phyloP scores from a whole-genome alignment of 2,329 filamentous ascomycete species.

The Dactylellina sp. region DNA sequence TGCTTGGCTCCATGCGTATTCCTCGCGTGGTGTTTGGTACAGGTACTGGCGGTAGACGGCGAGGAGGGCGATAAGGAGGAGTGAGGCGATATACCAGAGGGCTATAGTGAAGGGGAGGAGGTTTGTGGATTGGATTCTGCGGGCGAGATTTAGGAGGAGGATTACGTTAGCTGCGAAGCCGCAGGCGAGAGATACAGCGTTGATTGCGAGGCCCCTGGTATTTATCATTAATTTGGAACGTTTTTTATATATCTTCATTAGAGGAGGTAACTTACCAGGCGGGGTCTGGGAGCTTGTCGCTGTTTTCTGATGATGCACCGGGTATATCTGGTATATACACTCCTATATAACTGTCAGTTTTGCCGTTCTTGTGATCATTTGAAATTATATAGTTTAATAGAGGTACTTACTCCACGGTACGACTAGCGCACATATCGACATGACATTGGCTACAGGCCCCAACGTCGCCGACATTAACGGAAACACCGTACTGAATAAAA shows the following conservation, averaged over 20 bases:
- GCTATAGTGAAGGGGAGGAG: conserved; percentile 86
- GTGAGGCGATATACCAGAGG: conserved; percentile 77
- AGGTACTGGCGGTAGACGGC: conserved; percentile 75
- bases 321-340: conserved; percentile 62
- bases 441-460: conserved; percentile 86
- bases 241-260: conserved; percentile 9
- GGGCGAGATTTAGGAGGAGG: conserved; percentile 87
- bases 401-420: conserved; percentile 77
- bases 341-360: conserved; percentile 14
- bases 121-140: conserved; percentile 80
- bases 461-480: conserved; percentile 85
- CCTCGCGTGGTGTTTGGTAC: conserved; percentile 65
- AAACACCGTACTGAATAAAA: conserved; percentile 66
- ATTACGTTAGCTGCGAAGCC: conserved; percentile 84
- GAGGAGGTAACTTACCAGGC: conserved; percentile 70
- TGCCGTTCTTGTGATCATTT: not conserved
- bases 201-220: conserved; percentile 76
- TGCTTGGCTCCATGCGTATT: conserved; percentile 76
- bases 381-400: too few relatives aligned
- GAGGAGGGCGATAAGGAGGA: conserved; percentile 75
- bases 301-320: conserved; percentile 68
- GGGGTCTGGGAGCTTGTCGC: conserved; percentile 75
- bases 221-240: not conserved
- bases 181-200: conserved; percentile 79
- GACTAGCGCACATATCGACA: conserved; percentile 87